phyloP scores from a whole-genome alignment of 345 rosid genomes.

The Populus euphratica region DNA sequence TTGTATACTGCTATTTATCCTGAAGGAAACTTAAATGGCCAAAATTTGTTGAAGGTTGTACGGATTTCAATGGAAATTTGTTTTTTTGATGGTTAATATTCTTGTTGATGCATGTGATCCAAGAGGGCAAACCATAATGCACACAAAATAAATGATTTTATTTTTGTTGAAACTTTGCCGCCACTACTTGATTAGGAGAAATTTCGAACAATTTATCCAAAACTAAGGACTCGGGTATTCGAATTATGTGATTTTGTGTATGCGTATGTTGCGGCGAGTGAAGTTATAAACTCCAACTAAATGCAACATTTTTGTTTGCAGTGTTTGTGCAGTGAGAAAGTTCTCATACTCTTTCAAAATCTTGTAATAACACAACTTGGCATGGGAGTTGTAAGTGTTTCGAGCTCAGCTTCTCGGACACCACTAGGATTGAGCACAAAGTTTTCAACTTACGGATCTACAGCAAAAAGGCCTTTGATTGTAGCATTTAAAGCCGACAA shows the following conservation, averaged over 20 bases:
- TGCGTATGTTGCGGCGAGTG: background rate
- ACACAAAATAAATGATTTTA: background rate
- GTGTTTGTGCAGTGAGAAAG: conserved; percentile 22
- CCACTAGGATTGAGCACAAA: conserved; percentile 53
- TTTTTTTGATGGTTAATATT: background rate
- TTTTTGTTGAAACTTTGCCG: background rate
- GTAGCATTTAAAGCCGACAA: conserved; percentile 74
- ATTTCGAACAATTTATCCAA: background rate
- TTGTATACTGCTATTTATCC: background rate
- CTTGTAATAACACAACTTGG: conserved; percentile 21
- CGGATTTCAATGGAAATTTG: background rate
- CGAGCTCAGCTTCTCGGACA: conserved; percentile 77
- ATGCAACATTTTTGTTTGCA: conserved; percentile 19
- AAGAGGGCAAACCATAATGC: background rate
- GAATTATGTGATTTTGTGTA: background rate
- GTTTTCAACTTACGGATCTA: conserved; percentile 35
- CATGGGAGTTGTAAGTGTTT: conserved; percentile 85
- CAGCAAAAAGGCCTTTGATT: conserved; percentile 46
- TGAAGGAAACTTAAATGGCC: background rate
- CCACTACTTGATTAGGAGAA: background rate
- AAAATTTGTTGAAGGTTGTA: background rate
- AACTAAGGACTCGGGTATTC: background rate
- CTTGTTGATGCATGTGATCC: background rate
- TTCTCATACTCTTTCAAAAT: background rate
- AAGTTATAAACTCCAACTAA: conserved; percentile 2